Evolutionary conservation across 192 early-diverging fungal genomes (phyloP).

Genomic region (Coemansia aciculifera): DNA sequence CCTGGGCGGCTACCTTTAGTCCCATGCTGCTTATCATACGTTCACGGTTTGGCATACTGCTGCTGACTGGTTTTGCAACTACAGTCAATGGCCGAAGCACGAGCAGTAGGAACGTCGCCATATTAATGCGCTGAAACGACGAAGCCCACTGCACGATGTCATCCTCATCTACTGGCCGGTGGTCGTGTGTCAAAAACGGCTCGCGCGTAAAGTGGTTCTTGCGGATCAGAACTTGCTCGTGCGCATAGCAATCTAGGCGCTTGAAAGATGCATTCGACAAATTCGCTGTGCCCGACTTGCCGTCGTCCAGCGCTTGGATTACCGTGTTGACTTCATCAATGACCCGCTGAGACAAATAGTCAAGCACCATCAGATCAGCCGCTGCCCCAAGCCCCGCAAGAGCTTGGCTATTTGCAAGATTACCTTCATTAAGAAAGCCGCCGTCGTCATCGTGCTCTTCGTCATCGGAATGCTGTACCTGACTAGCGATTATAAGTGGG

Average conservation of each 20-base stretch:
- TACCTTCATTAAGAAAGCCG: neutral
- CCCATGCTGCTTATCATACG: conserved; percentile 32
- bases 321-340: conserved; percentile 19
- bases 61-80: conserved; percentile 14
- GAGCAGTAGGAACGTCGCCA: conserved; percentile 43
- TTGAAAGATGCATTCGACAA: neutral
- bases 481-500: neutral
- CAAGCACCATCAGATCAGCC: conserved; percentile 42
- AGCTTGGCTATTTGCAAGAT: neutral
- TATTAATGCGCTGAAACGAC: conserved; percentile 32
- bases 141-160: conserved; percentile 37
- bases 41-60: conserved; percentile 34
- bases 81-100: conserved; percentile 31
- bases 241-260: conserved; percentile 35
- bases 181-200: conserved; percentile 21
- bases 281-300: neutral
- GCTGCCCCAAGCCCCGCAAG: conserved; percentile 10
- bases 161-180: conserved; percentile 22
- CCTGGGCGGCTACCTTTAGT: conserved; percentile 16
- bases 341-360: conserved; percentile 40
- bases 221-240: conserved; percentile 37
- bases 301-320: neutral
- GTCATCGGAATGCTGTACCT: neutral
- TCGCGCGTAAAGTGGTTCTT: conserved; percentile 37
- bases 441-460: neutral